Evolutionary conservation across 108 stramenopile species (phyloP), one percentile per base, ranked within the genome.

Genomic region (Licmophora abbreviata): DNA sequence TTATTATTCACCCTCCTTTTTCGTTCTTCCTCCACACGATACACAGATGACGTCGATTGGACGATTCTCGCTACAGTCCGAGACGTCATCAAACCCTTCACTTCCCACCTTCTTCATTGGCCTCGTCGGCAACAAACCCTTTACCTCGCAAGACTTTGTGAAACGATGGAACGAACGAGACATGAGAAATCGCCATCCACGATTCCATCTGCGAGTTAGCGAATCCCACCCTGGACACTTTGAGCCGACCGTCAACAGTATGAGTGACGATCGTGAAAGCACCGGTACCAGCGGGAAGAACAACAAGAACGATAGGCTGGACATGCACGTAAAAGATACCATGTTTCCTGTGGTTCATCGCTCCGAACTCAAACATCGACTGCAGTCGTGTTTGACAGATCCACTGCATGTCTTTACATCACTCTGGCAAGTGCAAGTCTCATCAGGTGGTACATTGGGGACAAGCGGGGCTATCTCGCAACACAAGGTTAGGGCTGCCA

Each of bases 21-120:
- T n/a, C n/a, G n/a, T n/a, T n/a, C n/a, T n/a, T n/a, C n/a, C n/a
- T n/a, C n/a, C n/a, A n/a, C n/a, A n/a, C n/a, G n/a, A 20, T 5
- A 40, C 38, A 40, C 83, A 55, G 75, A 88, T 88, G 82, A 87
- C 91, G 22, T 78, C 73, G 21, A 76, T 92, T 28, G 91, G 91
- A 24, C 59, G 83, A 29, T 88, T 92, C 52, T 78, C 82, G 10
- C 33, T 83, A 10, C 42, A 76, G 40, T 81, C 81, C 1, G 74
- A 85, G 56, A 82, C 91, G 1, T 25, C 21, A 0, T 25, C 43
- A 20, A 92, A 92, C 66, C 86, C 74, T 4, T 76, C 74, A 20
- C 62, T 88, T 26, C 77, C 79, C 5, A 66, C 76, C 3, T 66
- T 92, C 32, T 71, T 92, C 54, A 55, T 92, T 33, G 71, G 77